Conservation (phyloP, 2,329 filamentous ascomycete genomes). For the Torrubiella hemipterigena region DNA sequence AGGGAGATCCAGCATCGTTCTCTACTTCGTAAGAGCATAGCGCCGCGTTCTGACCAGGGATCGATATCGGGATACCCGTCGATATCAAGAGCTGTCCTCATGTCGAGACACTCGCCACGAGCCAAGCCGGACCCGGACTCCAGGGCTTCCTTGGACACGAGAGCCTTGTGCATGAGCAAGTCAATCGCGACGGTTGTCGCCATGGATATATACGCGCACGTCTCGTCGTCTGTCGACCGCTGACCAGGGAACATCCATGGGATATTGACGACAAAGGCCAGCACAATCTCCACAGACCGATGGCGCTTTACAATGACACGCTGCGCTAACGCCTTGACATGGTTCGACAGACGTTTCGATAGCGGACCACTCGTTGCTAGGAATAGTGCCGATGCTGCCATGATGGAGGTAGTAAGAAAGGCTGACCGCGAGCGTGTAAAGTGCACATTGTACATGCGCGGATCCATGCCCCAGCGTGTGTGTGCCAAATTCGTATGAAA, state of each 20-base stretch:
- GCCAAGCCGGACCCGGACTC: conserved; percentile 36
- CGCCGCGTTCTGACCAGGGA: conserved; percentile 45
- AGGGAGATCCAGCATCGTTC: conserved; percentile 61
- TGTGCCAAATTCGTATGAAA: conserved; percentile 61
- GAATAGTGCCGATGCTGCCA: conserved; percentile 57
- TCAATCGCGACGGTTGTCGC: conserved; percentile 59
- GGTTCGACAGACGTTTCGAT: conserved; percentile 52
- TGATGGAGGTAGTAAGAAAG: conserved; percentile 60
- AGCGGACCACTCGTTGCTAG: conserved; percentile 50
- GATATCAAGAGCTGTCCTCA: conserved; percentile 49
- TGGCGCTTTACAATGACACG: conserved; percentile 49
- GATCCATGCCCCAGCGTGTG: conserved; percentile 63
- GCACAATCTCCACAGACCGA: conserved; percentile 60
- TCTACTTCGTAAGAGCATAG: conserved; percentile 48
- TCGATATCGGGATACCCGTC: conserved; percentile 58
- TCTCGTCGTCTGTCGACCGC: conserved; percentile 61
- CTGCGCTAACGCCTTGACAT: conserved; percentile 50
- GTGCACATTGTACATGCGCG: conserved; percentile 48
- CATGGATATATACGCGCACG: conserved; percentile 58
- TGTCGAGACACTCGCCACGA: conserved; percentile 57
- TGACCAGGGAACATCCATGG: conserved; percentile 62
- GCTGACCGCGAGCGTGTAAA: conserved; percentile 58
- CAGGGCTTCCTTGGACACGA: conserved; percentile 39
- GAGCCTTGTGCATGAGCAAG: conserved; percentile 57
- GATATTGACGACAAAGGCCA: conserved; percentile 65